These are phyloP conservation scores for Raddia distichophylla DNA, from an alignment of 176 grass and related monocot species.

Conservation along the genomic window DNA sequence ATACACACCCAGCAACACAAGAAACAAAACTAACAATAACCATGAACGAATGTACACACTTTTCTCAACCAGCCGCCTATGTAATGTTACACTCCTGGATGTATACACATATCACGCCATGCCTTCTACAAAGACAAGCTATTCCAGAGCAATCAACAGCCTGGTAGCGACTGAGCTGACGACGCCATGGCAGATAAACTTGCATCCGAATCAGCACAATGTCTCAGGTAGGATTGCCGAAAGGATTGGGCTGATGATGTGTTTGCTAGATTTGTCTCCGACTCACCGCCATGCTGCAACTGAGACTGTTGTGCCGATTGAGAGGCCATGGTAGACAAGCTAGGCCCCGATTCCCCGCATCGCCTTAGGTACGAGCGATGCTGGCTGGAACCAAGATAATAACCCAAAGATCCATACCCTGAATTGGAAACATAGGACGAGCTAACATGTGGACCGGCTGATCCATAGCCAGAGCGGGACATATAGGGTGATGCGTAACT, in stretches of 20 bases:
- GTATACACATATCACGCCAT: slow-evolving; percentile 19
- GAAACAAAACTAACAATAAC: background rate
- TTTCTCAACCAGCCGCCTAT: slow-evolving; percentile 21
- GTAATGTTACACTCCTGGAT: slow-evolving; percentile 26
- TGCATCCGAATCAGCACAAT: slow-evolving; percentile 60
- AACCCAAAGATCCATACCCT: slow-evolving; percentile 56
- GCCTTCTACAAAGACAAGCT: background rate
- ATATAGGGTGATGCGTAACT: slow-evolving; percentile 51
- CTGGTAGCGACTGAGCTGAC: slow-evolving; percentile 68
- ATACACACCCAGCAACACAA: slow-evolving; percentile 25
- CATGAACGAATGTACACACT: slow-evolving; percentile 13
- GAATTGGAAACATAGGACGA: slow-evolving; percentile 64
- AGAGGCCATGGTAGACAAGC: slow-evolving; percentile 61
- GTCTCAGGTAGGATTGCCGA: slow-evolving; percentile 72
- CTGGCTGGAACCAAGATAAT: slow-evolving; percentile 67
- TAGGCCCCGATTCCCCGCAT: slow-evolving; percentile 61
- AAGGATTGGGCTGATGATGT: slow-evolving; percentile 64
- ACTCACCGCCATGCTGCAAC: slow-evolving; percentile 46
- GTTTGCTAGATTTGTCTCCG: slow-evolving; percentile 45
- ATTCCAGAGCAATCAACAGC: slow-evolving; percentile 55
- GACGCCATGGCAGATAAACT: slow-evolving; percentile 74
- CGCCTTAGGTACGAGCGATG: slow-evolving; percentile 55
- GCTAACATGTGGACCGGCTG: slow-evolving; percentile 47
- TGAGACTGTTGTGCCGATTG: slow-evolving; percentile 45
- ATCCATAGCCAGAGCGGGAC: slow-evolving; percentile 44